Evolutionary conservation across 805 yeast genomes (phyloP).

Genomic region (Zygosaccharomyces kombuchaensis): DNA sequence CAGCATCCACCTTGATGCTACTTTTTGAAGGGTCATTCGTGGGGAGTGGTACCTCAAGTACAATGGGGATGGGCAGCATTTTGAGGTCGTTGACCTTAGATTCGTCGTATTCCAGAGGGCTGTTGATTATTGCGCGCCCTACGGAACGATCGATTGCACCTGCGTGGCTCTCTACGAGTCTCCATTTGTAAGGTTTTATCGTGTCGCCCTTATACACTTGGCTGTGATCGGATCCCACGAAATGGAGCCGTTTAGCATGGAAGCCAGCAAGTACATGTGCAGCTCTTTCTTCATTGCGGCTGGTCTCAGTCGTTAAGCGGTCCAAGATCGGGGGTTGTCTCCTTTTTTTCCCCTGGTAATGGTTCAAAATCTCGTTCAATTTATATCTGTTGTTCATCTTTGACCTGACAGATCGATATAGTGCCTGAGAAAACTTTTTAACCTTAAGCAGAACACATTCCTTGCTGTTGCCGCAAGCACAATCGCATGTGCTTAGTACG

Average conservation of each 20-base stretch:
- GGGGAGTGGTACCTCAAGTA: constrained; percentile 10
- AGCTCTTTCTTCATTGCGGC: constrained; percentile 9
- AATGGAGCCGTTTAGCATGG: constrained; percentile 7
- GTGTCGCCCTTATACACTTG: neutral
- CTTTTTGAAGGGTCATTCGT: neutral
- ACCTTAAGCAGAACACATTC: constrained; percentile 61
- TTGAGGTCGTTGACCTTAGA: constrained; percentile 21
- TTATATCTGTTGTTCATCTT: constrained; percentile 35
- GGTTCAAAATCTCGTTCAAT: constrained; percentile 36
- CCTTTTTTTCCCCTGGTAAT: constrained; percentile 24
- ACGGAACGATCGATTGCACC: neutral
- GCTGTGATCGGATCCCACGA: neutral
- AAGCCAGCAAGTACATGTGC: constrained; percentile 9
- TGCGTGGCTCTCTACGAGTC: constrained; percentile 6
- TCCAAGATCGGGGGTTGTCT: constrained; percentile 29
- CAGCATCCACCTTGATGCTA: neutral
- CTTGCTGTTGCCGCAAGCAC: constrained; percentile 45
- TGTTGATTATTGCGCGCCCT: constrained; percentile 2
- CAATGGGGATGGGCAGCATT: constrained; percentile 26
- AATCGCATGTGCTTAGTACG: constrained; percentile 57
- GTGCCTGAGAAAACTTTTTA: constrained; percentile 58
- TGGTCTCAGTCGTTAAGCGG: constrained; percentile 10
- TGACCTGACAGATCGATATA: constrained; percentile 50
- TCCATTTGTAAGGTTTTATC: constrained; percentile 12
- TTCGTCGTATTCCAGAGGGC: constrained; percentile 24